Evolutionary conservation across 1,284 basidiomycete genomes (phyloP), one percentile per base, ranked within the genome.

Genomic region (Cutaneotrichosporon spelunceum): DNA sequence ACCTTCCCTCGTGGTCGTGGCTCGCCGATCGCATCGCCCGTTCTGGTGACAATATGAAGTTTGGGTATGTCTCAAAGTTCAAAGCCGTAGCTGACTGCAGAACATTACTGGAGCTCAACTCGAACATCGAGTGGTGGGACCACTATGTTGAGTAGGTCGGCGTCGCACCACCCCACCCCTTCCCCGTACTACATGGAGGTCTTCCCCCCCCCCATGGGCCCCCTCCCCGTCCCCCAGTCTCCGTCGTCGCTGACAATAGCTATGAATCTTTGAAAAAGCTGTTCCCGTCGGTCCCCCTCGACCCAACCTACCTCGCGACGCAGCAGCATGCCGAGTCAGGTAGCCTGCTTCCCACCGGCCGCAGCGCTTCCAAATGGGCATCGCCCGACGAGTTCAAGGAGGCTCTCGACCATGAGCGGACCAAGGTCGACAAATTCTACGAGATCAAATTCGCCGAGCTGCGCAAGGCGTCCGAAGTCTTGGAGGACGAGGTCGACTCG

Each of bases 101-200:
- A 55, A 84, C 85, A 52, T 88, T 91, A 16, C 84, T 96, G 66
- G 91, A 94, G 75, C 93, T 95, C 80, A 96, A 97, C 72, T 89
- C 91, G 24, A 90, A 94, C 45, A 84, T 92, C 1, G 93, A 97
- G 66, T 97, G 94, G 93, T 89, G 89, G 85, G 89, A 93, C 70
- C 87, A 93, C 67, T 97, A 97, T 75, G 88, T 98, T 64, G 78
- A 80, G 76, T 79, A 60, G 67, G 77, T 72, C 13, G 39, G 27
- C 30, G 34, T 39, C 16, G 19, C 52, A 11, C 36, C 36, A 39
- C 36, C 36, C 36, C 36, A 7, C 16, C 16, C 36, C 36, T 39
- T 39, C 36, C n/a, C n/a, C n/a, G n/a, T n/a, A n/a, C n/a, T n/a
- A n/a, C n/a, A n/a, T n/a, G n/a, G n/a, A n/a, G n/a, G 30, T 5